Conservation (phyloP, 148 eudicot genomes). For the Rhododendron mucronatum region DNA sequence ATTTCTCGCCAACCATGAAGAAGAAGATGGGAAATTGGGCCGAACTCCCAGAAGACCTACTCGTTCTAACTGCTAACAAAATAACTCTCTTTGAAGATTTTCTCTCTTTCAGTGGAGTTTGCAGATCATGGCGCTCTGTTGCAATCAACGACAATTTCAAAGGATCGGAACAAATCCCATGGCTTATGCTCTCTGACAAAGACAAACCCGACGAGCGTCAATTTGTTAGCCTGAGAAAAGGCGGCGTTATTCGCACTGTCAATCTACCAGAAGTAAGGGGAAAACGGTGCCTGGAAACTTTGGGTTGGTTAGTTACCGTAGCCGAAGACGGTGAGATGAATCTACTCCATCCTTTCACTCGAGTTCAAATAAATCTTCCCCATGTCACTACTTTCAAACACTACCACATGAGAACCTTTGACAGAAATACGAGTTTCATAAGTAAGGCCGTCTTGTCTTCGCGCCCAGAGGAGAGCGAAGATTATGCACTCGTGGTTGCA, state of each 20-base stretch:
- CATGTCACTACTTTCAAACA: neutral
- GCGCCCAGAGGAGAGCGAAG: neutral
- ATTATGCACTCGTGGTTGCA: neutral
- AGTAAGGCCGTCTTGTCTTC: constrained; percentile 10
- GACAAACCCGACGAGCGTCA: neutral
- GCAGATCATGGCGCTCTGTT: neutral
- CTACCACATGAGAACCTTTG: neutral
- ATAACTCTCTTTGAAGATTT: neutral
- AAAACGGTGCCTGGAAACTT: neutral
- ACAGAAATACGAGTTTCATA: neutral
- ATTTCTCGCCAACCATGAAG: no score
- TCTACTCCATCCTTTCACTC: constrained; percentile 8
- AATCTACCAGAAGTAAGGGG: neutral
- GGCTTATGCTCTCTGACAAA: constrained; percentile 9
- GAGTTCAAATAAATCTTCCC: constrained; percentile 1
- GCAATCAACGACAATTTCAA: neutral
- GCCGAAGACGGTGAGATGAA: neutral
- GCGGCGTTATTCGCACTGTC: neutral
- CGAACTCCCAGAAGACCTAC: neutral
- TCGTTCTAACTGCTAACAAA: neutral
- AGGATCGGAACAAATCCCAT: neutral
- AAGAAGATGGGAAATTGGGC: neutral
- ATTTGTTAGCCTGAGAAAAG: neutral
- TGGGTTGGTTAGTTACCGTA: neutral
- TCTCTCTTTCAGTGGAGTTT: neutral